These are phyloP conservation scores for Calonectria hongkongensis DNA, from an alignment of 2,329 filamentous ascomycete species.

Conservation along the genomic window DNA sequence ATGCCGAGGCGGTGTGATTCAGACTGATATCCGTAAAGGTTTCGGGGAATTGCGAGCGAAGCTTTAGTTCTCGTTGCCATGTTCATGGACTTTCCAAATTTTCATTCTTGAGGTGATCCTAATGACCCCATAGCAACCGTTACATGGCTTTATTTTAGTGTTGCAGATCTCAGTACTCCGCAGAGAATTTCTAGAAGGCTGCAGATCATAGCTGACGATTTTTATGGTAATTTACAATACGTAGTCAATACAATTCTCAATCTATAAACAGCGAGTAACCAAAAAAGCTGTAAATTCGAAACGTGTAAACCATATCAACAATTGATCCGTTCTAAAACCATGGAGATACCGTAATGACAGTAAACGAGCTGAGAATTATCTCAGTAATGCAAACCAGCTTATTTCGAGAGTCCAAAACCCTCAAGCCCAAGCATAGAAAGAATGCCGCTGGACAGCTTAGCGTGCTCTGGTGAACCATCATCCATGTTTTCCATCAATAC, in stretches of 20 bases:
- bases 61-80: no score
- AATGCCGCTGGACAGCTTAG: background rate
- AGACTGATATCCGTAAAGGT: no score
- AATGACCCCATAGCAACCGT: no score
- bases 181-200: no score
- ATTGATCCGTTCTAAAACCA: background rate
- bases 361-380: background rate
- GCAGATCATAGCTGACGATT: no score
- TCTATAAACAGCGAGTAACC: background rate
- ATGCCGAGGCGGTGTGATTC: background rate
- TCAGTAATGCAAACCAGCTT: background rate
- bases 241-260: background rate
- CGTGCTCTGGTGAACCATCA: background rate
- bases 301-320: background rate
- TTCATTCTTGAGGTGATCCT: no score
- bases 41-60: no score
- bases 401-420: background rate
- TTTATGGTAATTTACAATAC: no score
- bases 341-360: background rate
- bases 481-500: background rate
- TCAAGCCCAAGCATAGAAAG: slow-evolving; percentile 9
- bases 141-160: no score
- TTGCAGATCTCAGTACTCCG: no score
- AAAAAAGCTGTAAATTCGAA: background rate
- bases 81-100: no score